Percentiles rank a stretch among this genome's conserved stretches.
phyloP scores from a whole-genome alignment of 371 early-diverging fungal genomes.

The Mortierella sp. region DNA sequence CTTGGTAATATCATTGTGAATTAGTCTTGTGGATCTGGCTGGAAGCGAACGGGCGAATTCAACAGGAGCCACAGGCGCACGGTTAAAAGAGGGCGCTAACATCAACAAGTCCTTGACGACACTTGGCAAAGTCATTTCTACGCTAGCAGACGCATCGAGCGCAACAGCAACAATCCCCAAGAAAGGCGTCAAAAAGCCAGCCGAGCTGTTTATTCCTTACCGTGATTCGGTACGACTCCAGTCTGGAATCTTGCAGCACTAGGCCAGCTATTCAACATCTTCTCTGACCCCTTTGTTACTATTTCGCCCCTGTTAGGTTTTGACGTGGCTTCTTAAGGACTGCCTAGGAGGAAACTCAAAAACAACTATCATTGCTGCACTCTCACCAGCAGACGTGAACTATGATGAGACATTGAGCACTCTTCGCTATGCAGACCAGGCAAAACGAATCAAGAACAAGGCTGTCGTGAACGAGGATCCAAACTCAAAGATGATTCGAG shows the following conservation, averaged over 20 bases:
- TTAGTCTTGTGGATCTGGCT: conserved; percentile 88
- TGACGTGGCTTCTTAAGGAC: conserved; percentile 96
- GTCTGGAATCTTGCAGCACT: background rate
- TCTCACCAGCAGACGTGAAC: conserved; percentile 78
- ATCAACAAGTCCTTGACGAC: conserved; percentile 97
- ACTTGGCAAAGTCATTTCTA: conserved; percentile 97
- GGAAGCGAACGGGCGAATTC: conserved; percentile 98
- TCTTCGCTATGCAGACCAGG: conserved; percentile 94
- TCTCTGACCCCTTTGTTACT: too few relatives aligned
- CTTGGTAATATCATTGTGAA: background rate
- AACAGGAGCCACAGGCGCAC: conserved; percentile 94
- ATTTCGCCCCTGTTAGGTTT: too few relatives aligned
- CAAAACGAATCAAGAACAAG: conserved; percentile 91
- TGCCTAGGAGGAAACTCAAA: conserved; percentile 96
- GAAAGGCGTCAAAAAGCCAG: conserved; percentile 62
- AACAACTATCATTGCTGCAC: conserved; percentile 92
- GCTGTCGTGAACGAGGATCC: conserved; percentile 95
- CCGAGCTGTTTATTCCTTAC: conserved; percentile 82
- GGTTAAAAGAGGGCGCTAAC: conserved; percentile 98
- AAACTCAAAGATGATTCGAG: conserved; percentile 84
- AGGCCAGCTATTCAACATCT: conserved; percentile 62
- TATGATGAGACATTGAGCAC: conserved; percentile 95
- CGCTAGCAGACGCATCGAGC: conserved; percentile 84
- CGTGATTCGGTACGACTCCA: conserved; percentile 79
- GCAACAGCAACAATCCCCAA: conserved; percentile 47